Evolutionary conservation across 805 yeast species (phyloP), one percentile per base, ranked within the genome.

Genomic region (Candida vaughaniae): DNA sequence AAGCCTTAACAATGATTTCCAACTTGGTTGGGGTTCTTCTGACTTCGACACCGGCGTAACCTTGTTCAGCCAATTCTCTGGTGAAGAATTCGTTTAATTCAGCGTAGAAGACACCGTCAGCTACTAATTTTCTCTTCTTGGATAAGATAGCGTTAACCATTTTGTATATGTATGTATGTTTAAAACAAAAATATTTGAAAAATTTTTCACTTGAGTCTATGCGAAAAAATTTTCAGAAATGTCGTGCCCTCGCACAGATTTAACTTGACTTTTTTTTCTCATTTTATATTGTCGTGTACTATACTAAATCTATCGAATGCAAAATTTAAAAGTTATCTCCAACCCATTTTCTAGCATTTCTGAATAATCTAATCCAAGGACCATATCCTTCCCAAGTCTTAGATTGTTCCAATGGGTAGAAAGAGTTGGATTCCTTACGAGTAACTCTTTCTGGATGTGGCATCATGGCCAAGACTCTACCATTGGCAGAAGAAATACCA

Each of bases 91-190:
- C 99, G 83, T 93, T 93, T 69, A 93, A 79, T 80, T 93, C 99
- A 75, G 99, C 99, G 95, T 84, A 93, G 83, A 93, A 88, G 66
- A 93, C 99, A 87, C 99, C 99, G 82, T 93, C 99, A 75, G 96
- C 96, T 71, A 93, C 98, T 69, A 90, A 85, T 90, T 90, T 90
- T 87, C 97, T 90, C 80, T 88, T 91, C 80, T 88, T 87, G 67
- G 98, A 91, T 56, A 68, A 64, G 73, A 90, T 85, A 49, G 63
- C 68, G 57, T 51, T 56, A 51, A 53, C 60, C 63, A 58, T 56
- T 50, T 35, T 20, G 26, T 25, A n/a, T 27, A 39, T 46, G 35
- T 20, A 29, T 29, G 31, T 29, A 29, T 20, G 29, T 33, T 25
- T 17, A 36, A 46, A 39, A 28, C 20, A 26, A 33, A 30, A 36